Evolutionary conservation across 495 filamentous ascomycete species (phyloP).

Genomic region (Tuber aestivum): DNA sequence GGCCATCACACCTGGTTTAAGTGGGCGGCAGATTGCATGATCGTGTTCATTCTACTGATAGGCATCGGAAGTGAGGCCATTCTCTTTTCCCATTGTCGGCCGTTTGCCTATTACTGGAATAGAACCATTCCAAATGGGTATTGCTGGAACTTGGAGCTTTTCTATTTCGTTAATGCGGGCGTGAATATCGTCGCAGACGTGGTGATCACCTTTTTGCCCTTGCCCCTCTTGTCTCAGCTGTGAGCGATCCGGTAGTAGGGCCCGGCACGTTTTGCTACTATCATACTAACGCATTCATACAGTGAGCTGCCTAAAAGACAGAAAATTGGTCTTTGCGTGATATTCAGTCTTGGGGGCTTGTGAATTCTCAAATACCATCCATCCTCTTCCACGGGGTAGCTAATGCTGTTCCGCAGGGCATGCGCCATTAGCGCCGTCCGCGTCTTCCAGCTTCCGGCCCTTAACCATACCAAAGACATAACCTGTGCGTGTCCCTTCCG

Average conservation of each 20-base stretch:
- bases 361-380: neutral
- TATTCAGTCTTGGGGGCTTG: constrained; percentile 12
- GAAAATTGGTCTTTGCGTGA: constrained; percentile 3
- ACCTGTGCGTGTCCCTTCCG: constrained; percentile 4
- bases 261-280: neutral
- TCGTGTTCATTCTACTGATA: neutral
- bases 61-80: neutral
- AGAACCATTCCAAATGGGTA: neutral
- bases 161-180: constrained; percentile 2
- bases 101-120: constrained; percentile 2
- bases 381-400: neutral
- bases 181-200: constrained; percentile 2
- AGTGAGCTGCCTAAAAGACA: constrained; percentile 8
- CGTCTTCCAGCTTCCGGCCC: constrained; percentile 9
- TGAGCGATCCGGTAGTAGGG: neutral
- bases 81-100: constrained; percentile 6
- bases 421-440: constrained; percentile 6
- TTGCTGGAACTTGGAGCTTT: constrained; percentile 6
- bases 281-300: neutral
- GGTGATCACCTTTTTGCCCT: constrained; percentile 6
- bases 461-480: constrained; percentile 9
- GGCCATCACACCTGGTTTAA: constrained; percentile 5
- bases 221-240: constrained; percentile 5
- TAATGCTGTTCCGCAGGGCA: neutral
- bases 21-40: neutral